These are phyloP conservation scores for Phialocephala sp. DNA, from an alignment of 2,329 filamentous ascomycete genomes.

Conservation along the genomic window DNA sequence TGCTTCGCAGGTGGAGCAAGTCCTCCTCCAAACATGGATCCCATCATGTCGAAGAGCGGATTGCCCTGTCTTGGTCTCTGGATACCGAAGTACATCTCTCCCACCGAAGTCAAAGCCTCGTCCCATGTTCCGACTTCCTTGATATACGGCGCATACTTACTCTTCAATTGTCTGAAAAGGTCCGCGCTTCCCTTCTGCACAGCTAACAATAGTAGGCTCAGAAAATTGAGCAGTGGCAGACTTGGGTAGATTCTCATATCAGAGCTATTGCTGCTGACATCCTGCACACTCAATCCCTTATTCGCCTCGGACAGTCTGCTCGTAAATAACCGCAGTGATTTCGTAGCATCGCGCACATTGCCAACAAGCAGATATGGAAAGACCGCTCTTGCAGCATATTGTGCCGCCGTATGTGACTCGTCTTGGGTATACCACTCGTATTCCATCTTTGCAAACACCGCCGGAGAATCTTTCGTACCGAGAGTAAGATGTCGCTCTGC, in stretches of 20 bases:
- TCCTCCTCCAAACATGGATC: conserved; percentile 85
- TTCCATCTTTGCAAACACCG: conserved; percentile 80
- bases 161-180: conserved; percentile 79
- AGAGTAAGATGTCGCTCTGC: conserved; percentile 89
- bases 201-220: conserved; percentile 81
- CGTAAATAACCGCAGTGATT: conserved; percentile 78
- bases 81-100: conserved; percentile 97
- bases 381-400: conserved; percentile 85
- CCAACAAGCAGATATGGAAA: conserved; percentile 90
- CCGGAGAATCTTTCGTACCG: conserved; percentile 86
- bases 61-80: conserved; percentile 87
- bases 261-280: conserved; percentile 75
- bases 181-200: conserved; percentile 79
- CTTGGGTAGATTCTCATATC: conserved; percentile 87
- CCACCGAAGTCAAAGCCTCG: conserved; percentile 83
- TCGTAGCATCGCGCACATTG: conserved; percentile 88
- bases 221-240: conserved; percentile 93
- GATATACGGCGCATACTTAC: conserved; percentile 80
- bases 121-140: conserved; percentile 80
- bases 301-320: conserved; percentile 64
- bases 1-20: conserved; percentile 52
- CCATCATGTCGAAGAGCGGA: conserved; percentile 98
- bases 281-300: conserved; percentile 71
- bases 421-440: conserved; percentile 94
- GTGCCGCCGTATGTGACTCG: conserved; percentile 83